These are phyloP conservation scores for Thalia dealbata DNA, from an alignment of 176 grass and related monocot species.

Conservation along the genomic window DNA sequence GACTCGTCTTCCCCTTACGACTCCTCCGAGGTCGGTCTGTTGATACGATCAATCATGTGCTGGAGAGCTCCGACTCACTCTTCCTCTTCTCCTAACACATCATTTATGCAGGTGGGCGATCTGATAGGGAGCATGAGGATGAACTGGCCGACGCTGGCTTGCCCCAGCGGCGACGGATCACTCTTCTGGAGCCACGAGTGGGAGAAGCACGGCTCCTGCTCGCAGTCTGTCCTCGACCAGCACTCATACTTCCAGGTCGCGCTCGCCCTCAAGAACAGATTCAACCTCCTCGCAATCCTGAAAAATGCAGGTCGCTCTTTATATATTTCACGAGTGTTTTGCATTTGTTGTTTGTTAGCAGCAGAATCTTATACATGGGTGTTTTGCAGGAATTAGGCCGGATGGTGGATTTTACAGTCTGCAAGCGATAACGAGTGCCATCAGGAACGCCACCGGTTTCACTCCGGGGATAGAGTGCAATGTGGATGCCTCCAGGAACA, in stretches of 20 bases:
- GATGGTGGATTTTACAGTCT: slow-evolving; percentile 29
- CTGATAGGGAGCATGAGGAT: slow-evolving; percentile 35
- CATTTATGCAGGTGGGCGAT: slow-evolving; percentile 56
- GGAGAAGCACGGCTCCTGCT: slow-evolving; percentile 94
- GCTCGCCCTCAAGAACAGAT: slow-evolving; percentile 39
- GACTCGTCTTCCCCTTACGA: slow-evolving; percentile 35
- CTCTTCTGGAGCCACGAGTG: slow-evolving; percentile 85
- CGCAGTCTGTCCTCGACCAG: slow-evolving; percentile 45
- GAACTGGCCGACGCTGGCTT: slow-evolving; percentile 75
- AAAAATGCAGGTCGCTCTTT: slow-evolving; percentile 12
- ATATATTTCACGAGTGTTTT: too few relatives aligned
- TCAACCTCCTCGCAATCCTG: slow-evolving; percentile 41
- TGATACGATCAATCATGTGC: neutral
- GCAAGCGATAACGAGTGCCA: slow-evolving; percentile 32
- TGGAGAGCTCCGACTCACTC: neutral
- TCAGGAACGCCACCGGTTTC: slow-evolving; percentile 27
- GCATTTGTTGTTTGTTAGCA: too few relatives aligned
- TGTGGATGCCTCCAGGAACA: slow-evolving; percentile 21
- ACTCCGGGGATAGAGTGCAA: slow-evolving; percentile 56
- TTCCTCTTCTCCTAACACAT: too few relatives aligned
- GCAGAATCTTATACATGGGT: too few relatives aligned
- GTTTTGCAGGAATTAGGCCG: slow-evolving; percentile 30
- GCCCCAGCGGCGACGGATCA: slow-evolving; percentile 50
- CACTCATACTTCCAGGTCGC: slow-evolving; percentile 62
- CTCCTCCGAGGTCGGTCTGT: slow-evolving; percentile 37